phyloP scores from a whole-genome alignment of 306 rosid genomes.

The Acacia confusa region DNA sequence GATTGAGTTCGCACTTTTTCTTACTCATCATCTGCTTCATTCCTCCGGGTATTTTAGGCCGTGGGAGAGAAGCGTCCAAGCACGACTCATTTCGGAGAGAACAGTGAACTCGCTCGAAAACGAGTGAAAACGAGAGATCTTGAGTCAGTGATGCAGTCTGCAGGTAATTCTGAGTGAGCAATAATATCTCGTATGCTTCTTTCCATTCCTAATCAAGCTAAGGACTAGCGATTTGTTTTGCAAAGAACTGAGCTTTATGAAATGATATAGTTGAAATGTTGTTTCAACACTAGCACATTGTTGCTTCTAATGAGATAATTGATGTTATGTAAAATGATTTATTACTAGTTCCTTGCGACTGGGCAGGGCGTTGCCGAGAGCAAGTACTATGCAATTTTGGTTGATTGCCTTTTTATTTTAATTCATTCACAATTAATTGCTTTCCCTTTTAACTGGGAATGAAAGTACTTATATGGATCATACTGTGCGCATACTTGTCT shows the following conservation, averaged over 20 bases:
- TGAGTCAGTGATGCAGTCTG: slow-evolving; percentile 51
- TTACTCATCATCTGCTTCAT: neutral
- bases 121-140: slow-evolving; percentile 74
- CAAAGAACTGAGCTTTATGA: slow-evolving; percentile 16
- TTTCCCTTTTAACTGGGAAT: neutral
- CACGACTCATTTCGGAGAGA: slow-evolving; percentile 31
- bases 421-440: neutral
- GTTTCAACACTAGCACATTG: neutral
- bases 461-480: neutral
- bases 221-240: neutral
- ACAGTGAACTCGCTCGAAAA: slow-evolving; percentile 43
- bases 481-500: neutral
- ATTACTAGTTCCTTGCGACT: neutral
- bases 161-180: slow-evolving; percentile 45
- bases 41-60: slow-evolving; percentile 33
- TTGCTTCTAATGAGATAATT: neutral
- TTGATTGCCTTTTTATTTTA: neutral
- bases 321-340: neutral
- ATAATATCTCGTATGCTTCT: neutral
- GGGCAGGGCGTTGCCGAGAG: neutral
- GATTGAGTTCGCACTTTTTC: neutral
- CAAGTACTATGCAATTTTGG: neutral
- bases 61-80: slow-evolving; percentile 56
- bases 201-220: neutral
- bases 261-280: neutral